phyloP scores from a whole-genome alignment of 2,329 filamentous ascomycete genomes.

The Coniosporium tulheliwenetii region DNA sequence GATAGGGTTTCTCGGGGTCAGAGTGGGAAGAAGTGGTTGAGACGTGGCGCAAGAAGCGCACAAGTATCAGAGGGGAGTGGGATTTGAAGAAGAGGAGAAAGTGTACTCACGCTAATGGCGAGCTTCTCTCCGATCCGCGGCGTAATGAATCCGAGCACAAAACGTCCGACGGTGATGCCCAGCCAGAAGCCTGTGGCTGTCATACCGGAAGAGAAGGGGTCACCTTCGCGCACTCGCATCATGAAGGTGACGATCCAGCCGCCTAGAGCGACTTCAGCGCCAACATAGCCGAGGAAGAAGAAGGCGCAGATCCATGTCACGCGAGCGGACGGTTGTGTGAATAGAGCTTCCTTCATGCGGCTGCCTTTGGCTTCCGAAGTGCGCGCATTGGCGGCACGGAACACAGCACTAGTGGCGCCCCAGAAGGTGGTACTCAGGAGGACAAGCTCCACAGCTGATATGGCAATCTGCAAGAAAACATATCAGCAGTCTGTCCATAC shows the following conservation, averaged over 20 bases:
- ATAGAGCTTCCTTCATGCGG: constrained; percentile 35
- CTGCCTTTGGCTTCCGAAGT: constrained; percentile 29
- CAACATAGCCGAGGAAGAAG: constrained; percentile 68
- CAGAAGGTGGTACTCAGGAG: constrained; percentile 44
- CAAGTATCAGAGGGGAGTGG: neutral
- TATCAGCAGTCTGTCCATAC: neutral
- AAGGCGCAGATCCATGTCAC: constrained; percentile 58
- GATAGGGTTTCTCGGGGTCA: too few relatives aligned
- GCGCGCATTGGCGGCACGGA: constrained; percentile 35
- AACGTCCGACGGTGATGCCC: constrained; percentile 59
- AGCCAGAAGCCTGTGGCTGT: constrained; percentile 73
- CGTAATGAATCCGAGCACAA: constrained; percentile 63
- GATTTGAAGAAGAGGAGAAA: constrained; percentile 23
- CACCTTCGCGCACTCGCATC: constrained; percentile 55
- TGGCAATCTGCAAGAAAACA: constrained; percentile 27
- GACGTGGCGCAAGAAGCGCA: too few relatives aligned
- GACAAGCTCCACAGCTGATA: constrained; percentile 40
- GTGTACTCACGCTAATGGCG: constrained; percentile 24
- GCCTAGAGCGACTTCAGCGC: constrained; percentile 58
- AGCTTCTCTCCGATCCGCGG: constrained; percentile 56
- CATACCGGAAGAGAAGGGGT: constrained; percentile 57
- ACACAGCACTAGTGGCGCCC: constrained; percentile 40
- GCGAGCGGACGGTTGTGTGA: constrained; percentile 25
- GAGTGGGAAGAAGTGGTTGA: too few relatives aligned
- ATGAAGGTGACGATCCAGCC: constrained; percentile 83